Evolutionary conservation across 2,329 filamentous ascomycete species (phyloP).

Genomic region (Geosmithia putterillii): DNA sequence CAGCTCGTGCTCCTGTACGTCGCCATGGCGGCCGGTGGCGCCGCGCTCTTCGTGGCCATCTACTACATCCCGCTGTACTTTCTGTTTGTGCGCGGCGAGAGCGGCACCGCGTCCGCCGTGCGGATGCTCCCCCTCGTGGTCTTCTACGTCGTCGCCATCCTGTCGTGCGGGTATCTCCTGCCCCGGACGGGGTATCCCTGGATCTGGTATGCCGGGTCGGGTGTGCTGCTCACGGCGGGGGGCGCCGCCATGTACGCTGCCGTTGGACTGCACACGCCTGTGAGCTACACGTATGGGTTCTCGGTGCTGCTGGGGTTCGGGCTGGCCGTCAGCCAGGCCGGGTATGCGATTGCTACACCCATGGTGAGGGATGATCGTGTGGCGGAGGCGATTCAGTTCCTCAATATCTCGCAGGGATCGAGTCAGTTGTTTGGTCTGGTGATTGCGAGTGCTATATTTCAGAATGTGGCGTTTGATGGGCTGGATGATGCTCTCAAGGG

Average conservation of each 20-base stretch:
- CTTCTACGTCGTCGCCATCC: slow-evolving; percentile 16
- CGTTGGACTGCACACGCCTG: not conserved
- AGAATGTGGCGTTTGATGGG: no score
- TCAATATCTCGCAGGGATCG: no score
- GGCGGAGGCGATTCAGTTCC: no score
- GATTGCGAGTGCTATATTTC: no score
- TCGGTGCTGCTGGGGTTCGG: not conserved
- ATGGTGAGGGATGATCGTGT: no score
- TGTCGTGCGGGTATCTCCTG: no score
- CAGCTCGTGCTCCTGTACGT: slow-evolving; percentile 24
- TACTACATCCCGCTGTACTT: slow-evolving; percentile 40
- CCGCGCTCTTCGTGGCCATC: slow-evolving; percentile 11
- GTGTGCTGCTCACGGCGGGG: slow-evolving; percentile 19
- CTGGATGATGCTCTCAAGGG: no score
- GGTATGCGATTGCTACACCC: no score
- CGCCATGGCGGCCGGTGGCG: slow-evolving; percentile 17
- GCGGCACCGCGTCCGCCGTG: slow-evolving; percentile 19
- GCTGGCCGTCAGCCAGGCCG: no score
- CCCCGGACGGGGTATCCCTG: slow-evolving; percentile 20
- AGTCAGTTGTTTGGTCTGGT: no score
- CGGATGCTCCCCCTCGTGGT: slow-evolving; percentile 25
- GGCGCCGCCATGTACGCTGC: slow-evolving; percentile 18
- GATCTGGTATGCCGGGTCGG: slow-evolving; percentile 24
- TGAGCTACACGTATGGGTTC: not conserved
- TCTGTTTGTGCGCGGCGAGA: slow-evolving; percentile 29